Evolutionary conservation across 1,139 yeast genomes (phyloP).

Genomic region (Yamadazyma atmosphaerica): DNA sequence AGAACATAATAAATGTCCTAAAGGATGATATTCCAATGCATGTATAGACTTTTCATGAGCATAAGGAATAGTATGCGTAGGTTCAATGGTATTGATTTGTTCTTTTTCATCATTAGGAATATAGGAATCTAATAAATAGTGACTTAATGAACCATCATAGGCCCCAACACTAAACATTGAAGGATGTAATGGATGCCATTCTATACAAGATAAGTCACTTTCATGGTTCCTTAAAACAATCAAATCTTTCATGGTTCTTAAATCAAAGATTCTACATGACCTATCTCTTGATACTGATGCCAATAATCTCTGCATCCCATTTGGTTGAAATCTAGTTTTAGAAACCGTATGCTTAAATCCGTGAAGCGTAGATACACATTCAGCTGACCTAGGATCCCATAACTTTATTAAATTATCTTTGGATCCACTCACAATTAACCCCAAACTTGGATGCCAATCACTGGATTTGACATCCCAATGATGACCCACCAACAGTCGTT

Average conservation of each 20-base stretch:
- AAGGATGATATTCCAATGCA: constrained; percentile 87
- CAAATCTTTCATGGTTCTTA: constrained; percentile 79
- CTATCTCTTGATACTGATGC: constrained; percentile 90
- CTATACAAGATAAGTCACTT: constrained; percentile 78
- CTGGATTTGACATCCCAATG: constrained; percentile 98
- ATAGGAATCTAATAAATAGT: constrained; percentile 65
- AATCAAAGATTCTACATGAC: constrained; percentile 83
- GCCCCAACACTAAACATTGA: constrained; percentile 82
- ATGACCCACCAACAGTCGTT: constrained; percentile 79
- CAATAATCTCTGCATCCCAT: constrained; percentile 63
- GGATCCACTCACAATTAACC: constrained; percentile 83
- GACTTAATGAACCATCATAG: constrained; percentile 83
- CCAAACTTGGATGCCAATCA: constrained; percentile 93
- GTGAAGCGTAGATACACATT: constrained; percentile 76
- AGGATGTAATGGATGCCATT: constrained; percentile 93
- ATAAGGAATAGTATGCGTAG: constrained; percentile 71
- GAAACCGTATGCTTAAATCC: constrained; percentile 94
- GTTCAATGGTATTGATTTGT: constrained; percentile 32
- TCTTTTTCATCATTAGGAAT: constrained; percentile 33
- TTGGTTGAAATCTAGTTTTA: constrained; percentile 77
- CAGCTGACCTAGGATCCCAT: constrained; percentile 90
- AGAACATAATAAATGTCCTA: constrained; percentile 87
- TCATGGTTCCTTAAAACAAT: constrained; percentile 76
- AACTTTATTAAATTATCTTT: constrained; percentile 90
- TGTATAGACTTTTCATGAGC: constrained; percentile 96